Evolutionary conservation across 768 basidiomycete species (phyloP), one percentile per base, ranked within the genome.

Genomic region (Phlebiopsis flavidoalba): DNA sequence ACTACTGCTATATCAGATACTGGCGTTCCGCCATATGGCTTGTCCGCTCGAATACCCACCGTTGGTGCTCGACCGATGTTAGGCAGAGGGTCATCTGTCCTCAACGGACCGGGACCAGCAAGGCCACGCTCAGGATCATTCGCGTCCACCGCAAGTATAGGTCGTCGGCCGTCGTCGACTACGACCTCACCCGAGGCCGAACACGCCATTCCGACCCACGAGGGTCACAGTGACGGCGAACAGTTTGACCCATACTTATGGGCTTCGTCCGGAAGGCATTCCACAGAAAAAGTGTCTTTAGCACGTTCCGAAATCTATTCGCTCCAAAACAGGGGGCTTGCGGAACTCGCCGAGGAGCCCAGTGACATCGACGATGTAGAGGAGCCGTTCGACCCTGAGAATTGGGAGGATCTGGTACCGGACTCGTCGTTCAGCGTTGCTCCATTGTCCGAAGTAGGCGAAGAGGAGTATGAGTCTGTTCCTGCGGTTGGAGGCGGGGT

Each of bases 171-270:
- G 19, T 24, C 63, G n/a, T 56, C 67, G 17, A 65, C 67, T 12
- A 21, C 58, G 5, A 19, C 65, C 3, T 49, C 64, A 6, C 61
- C 64, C 22, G 47, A 40, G 15, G 43, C 37, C 57, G 59, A 63
- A 46, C 62, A 65, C 51, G 63, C 75, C 56, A 70, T 73, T 58
- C 65, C 63, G 15, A 31, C 66, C 12, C 68, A 72, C 8, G 67
- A 66, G 14, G 66, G 66, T 1, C 64, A 72, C 22, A 65, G 70
- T 14, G 83, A 84, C 36, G 77, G 94, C 35, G 95, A 97, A 74
- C 87, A 91, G 62, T 97, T 91, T 72, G 96, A 98, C 68, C 96
- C 95, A n/a, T 0, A 98, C 96, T 0, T 98, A 99, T 69, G 96
- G 96, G 15, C 77, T 98, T 12, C 88, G 96, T 24, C 93, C 94